Percentiles rank a stretch among this genome's conserved stretches.
Evolutionary conservation across 805 yeast species (phyloP).

Genomic region (Barnettozyma botsteinii): DNA sequence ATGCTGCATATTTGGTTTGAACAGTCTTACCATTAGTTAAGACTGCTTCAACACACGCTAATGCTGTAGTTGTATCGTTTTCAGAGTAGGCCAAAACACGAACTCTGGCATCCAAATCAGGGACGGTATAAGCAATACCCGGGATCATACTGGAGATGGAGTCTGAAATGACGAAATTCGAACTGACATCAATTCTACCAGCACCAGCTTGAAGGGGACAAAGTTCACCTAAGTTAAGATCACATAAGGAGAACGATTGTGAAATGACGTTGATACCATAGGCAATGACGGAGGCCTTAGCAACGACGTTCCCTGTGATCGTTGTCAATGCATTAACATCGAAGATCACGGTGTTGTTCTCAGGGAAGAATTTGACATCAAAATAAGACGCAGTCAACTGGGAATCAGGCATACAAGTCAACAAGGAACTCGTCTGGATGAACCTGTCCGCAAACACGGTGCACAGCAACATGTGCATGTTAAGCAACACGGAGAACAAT

Average conservation of each 20-base stretch:
- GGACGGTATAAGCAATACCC: conserved; percentile 79
- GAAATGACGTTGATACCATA: conserved; percentile 71
- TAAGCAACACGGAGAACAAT: conserved; percentile 4
- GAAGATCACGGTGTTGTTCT: conserved; percentile 53
- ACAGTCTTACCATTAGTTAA: conserved; percentile 89
- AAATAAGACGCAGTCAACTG: conserved; percentile 80
- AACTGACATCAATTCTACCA: conserved; percentile 74
- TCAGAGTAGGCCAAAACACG: conserved; percentile 58
- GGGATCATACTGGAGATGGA: conserved; percentile 56
- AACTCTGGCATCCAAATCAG: conserved; percentile 91
- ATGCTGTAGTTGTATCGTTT: conserved; percentile 41
- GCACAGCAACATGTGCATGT: conserved; percentile 10
- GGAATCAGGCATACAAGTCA: conserved; percentile 91
- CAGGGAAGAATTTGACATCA: conserved; percentile 68
- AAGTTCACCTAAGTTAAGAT: conserved; percentile 44
- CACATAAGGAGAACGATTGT: conserved; percentile 58
- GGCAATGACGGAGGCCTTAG: conserved; percentile 60
- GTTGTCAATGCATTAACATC: conserved; percentile 76
- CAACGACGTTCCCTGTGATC: conserved; percentile 60
- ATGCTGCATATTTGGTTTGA: conserved; percentile 83
- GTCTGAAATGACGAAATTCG: conserved; percentile 39
- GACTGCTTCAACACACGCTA: conserved; percentile 91
- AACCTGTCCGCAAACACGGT: conserved; percentile 10
- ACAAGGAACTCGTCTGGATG: conserved; percentile 57
- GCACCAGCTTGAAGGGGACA: conserved; percentile 87